These are phyloP conservation scores for Geotrichum citri-aurantii DNA, from an alignment of 1,139 yeast species.

Conservation along the genomic window DNA sequence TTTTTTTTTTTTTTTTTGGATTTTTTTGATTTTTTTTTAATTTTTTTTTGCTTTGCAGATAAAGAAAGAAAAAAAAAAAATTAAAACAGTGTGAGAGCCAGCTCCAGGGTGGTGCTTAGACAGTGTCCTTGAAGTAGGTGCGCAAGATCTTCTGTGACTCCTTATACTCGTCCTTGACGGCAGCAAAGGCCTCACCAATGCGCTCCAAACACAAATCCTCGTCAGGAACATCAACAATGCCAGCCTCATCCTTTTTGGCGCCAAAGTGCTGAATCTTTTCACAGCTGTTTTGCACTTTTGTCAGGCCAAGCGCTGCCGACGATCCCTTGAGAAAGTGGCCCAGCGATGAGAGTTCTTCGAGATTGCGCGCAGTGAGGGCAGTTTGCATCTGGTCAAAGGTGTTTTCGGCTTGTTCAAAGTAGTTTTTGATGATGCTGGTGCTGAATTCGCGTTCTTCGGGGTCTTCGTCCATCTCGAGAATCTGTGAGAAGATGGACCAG, in stretches of 20 bases:
- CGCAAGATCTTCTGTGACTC: slow-evolving; percentile 27
- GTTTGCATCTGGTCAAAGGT: slow-evolving; percentile 69
- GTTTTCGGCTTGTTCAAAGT: slow-evolving; percentile 80
- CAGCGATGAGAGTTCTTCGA: slow-evolving; percentile 59
- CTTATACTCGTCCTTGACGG: slow-evolving; percentile 34
- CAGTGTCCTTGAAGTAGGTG: not conserved
- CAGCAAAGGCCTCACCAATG: slow-evolving; percentile 19
- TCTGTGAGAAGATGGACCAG: slow-evolving; percentile 83
- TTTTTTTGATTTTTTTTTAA: not conserved
- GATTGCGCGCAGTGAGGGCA: slow-evolving; percentile 45
- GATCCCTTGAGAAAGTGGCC: slow-evolving; percentile 96
- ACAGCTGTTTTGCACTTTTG: slow-evolving; percentile 76
- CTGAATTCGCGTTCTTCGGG: slow-evolving; percentile 82
- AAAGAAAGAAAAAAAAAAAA: too few relatives aligned
- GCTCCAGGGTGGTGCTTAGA: not conserved
- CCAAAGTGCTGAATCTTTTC: slow-evolving; percentile 92
- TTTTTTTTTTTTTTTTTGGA: not conserved
- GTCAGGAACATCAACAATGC: slow-evolving; percentile 31
- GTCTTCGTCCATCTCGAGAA: slow-evolving; percentile 88
- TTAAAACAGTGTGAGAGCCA: not conserved
- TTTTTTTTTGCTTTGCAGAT: not conserved
- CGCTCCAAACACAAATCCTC: slow-evolving; percentile 28
- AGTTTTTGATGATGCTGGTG: slow-evolving; percentile 66
- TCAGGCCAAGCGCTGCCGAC: slow-evolving; percentile 88
- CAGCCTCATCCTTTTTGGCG: slow-evolving; percentile 41